These are phyloP conservation scores for Moesziomyces parantarcticus DNA, from an alignment of 1,284 basidiomycete genomes.

Conservation along the genomic window DNA sequence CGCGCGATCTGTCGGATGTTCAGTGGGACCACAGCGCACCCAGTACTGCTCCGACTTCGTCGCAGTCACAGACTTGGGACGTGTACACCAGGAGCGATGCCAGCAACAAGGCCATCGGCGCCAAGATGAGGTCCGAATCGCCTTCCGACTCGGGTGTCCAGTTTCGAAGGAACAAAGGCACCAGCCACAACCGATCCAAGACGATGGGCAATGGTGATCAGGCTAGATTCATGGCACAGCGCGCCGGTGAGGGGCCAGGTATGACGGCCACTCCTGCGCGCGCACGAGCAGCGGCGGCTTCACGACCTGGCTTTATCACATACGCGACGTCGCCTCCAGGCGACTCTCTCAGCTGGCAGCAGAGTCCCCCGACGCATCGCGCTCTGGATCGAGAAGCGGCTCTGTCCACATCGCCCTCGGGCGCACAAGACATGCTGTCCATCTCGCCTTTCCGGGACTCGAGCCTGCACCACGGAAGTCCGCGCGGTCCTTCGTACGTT, in stretches of 20 bases:
- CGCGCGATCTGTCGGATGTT: slow-evolving; percentile 27
- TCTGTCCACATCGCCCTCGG: slow-evolving; percentile 25
- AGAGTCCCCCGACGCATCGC: slow-evolving; percentile 24
- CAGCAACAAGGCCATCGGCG: slow-evolving; percentile 1
- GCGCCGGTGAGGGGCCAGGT: slow-evolving; percentile 21
- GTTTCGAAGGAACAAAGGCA: slow-evolving; percentile 45
- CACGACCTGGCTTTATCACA: slow-evolving; percentile 36
- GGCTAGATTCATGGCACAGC: slow-evolving; percentile 12
- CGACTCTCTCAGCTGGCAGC: slow-evolving; percentile 23
- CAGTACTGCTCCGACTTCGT: slow-evolving; percentile 46
- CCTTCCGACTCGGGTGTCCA: slow-evolving; percentile 30
- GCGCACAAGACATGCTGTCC: slow-evolving; percentile 38
- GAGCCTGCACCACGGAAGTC: slow-evolving; percentile 31
- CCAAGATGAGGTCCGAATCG: background rate
- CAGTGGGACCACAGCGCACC: slow-evolving; percentile 30
- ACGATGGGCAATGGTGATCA: slow-evolving; percentile 25
- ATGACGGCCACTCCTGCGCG: slow-evolving; percentile 35
- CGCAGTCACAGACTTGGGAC: slow-evolving; percentile 33
- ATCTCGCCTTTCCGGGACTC: slow-evolving; percentile 43
- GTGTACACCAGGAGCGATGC: slow-evolving; percentile 10
- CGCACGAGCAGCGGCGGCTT: slow-evolving; percentile 6
- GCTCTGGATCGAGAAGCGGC: slow-evolving; percentile 13
- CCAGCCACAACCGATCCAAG: slow-evolving; percentile 31
- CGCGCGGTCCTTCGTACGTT: slow-evolving; percentile 16
- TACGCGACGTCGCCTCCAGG: slow-evolving; percentile 37